These are phyloP conservation scores for Nakazawaea anatomiae DNA, from an alignment of 805 yeast genomes.

Conservation along the genomic window DNA sequence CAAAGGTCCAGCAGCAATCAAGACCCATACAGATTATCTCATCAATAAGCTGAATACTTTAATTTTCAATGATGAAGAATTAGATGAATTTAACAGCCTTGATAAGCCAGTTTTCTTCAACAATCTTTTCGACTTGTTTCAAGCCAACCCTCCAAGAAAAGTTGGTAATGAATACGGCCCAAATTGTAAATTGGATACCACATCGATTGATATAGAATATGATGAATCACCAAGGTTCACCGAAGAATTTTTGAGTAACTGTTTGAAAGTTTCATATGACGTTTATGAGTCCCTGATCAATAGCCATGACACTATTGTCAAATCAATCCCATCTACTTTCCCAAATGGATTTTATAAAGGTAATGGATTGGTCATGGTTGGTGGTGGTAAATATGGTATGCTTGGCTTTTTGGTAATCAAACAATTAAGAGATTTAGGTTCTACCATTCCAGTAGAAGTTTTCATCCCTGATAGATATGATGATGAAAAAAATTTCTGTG, in stretches of 20 bases:
- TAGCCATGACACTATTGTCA: conserved; percentile 1
- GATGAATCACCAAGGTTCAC: conserved; percentile 6
- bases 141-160: conserved; percentile 6
- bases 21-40: conserved; percentile 6
- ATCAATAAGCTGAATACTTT: conserved; percentile 5
- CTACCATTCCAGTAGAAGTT: conserved; percentile 39
- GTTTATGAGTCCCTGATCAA: conserved; percentile 8
- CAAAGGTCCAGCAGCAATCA: neutral
- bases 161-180: neutral
- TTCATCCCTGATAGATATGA: conserved; percentile 37
- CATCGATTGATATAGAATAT: conserved; percentile 7
- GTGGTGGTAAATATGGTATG: conserved; percentile 64
- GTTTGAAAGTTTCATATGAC: conserved; percentile 8
- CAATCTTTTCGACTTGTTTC: conserved; percentile 6
- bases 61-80: conserved; percentile 2
- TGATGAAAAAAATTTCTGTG: conserved; percentile 41
- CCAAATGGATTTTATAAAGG: conserved; percentile 21
- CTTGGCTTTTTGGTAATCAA: conserved; percentile 50
- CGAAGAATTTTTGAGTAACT: conserved; percentile 6
- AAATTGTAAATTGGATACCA: conserved; percentile 10
- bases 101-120: conserved; percentile 9
- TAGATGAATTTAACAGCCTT: conserved; percentile 8
- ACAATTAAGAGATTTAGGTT: conserved; percentile 40
- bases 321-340: conserved; percentile 5
- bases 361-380: conserved; percentile 62